Conservation (phyloP, 2,329 filamentous ascomycete species). For the Arthrocladium fulminans region DNA sequence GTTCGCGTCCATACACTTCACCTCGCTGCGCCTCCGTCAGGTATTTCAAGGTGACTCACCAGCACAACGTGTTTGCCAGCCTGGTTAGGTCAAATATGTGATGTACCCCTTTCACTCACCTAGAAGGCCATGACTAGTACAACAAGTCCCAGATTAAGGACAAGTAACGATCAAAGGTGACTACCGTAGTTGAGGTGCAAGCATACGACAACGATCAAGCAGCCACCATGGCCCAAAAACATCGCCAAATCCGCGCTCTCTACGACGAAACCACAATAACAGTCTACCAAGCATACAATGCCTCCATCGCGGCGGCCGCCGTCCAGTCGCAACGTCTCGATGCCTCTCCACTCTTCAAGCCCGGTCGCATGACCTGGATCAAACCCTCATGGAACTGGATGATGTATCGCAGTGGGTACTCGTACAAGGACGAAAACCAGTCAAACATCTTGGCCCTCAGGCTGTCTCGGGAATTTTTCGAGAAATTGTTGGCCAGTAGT, state of each 20-base stretch:
- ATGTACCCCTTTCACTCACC: too few species aligned
- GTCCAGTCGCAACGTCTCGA: constrained; percentile 44
- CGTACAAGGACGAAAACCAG: constrained; percentile 48
- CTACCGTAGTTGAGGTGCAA: too few species aligned
- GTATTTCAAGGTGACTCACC: too few species aligned
- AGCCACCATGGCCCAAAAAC: constrained; percentile 11
- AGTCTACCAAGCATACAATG: constrained; percentile 54
- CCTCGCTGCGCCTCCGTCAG: too few species aligned
- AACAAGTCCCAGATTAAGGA: too few species aligned
- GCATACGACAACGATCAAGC: too few species aligned
- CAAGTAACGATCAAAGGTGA: too few species aligned
- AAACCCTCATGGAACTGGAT: constrained; percentile 58
- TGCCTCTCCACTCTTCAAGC: constrained; percentile 45
- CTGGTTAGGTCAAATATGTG: too few species aligned
- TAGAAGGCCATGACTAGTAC: too few species aligned
- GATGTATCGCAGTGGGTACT: constrained; percentile 55
- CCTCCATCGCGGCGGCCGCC: constrained; percentile 45
- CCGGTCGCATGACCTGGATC: constrained; percentile 56
- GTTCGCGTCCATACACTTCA: too few species aligned
- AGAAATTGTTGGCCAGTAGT: constrained; percentile 35
- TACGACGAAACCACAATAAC: constrained; percentile 47
- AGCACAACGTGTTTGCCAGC: too few species aligned
- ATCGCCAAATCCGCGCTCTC: constrained; percentile 46
- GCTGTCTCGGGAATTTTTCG: constrained; percentile 45
- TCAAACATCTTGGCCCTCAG: constrained; percentile 49